Evolutionary conservation across 1,284 basidiomycete species (phyloP).

Genomic region (Cryptococcus sp.): DNA sequence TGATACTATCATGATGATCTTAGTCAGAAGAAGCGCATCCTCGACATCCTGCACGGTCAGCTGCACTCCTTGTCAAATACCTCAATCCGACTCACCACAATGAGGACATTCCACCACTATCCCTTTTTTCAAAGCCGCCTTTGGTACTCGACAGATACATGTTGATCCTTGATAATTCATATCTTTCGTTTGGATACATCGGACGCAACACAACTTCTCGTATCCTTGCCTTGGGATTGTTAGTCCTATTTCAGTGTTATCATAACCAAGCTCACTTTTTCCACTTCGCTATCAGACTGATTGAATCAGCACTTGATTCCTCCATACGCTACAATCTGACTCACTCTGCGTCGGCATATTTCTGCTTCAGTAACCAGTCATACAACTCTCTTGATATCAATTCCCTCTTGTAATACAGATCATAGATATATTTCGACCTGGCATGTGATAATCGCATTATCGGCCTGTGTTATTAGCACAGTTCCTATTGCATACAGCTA

Average conservation of each 20-base stretch:
- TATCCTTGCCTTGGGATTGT: conserved; percentile 62
- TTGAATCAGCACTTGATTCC: background rate
- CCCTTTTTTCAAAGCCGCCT: conserved; percentile 81
- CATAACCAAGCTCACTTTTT: conserved; percentile 62
- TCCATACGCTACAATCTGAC: conserved; percentile 28
- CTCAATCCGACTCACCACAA: conserved; percentile 66
- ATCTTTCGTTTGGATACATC: conserved; percentile 96
- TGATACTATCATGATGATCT: background rate
- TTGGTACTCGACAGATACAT: conserved; percentile 96
- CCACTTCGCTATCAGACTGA: conserved; percentile 96
- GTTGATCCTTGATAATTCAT: conserved; percentile 99
- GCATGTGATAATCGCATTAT: conserved; percentile 98
- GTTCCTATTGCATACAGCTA: background rate
- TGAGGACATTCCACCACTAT: conserved; percentile 96
- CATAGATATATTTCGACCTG: conserved; percentile 93
- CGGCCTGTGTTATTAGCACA: conserved; percentile 50
- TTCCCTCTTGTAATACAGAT: conserved; percentile 97
- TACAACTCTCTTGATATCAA: conserved; percentile 91
- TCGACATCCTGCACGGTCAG: conserved; percentile 23
- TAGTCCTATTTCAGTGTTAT: background rate
- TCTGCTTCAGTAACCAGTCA: conserved; percentile 97
- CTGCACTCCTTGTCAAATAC: background rate
- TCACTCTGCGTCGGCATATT: conserved; percentile 95
- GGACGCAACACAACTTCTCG: conserved; percentile 94
- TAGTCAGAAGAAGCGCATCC: conserved; percentile 34